Evolutionary conservation across 129 eudicot genomes (phyloP).

Genomic region (Cynara cardunculus): DNA sequence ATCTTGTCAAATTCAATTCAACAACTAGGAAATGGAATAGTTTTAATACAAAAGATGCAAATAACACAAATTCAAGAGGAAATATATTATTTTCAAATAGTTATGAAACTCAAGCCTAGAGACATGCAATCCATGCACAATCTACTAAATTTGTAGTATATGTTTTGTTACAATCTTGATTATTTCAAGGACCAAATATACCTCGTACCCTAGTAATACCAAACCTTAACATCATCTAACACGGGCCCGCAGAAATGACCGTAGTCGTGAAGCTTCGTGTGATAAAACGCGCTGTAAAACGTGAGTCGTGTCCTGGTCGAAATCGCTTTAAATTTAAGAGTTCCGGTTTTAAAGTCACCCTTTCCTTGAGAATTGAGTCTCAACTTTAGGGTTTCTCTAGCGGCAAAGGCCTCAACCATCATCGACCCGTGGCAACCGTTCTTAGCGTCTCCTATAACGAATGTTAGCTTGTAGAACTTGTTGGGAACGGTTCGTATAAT

Average conservation of each 20-base stretch:
- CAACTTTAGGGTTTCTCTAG: slow-evolving; percentile 37
- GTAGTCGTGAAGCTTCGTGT: slow-evolving; percentile 40
- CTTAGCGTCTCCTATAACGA: slow-evolving; percentile 53
- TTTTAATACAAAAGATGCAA: not conserved
- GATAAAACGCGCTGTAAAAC: slow-evolving; percentile 50
- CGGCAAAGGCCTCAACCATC: slow-evolving; percentile 71
- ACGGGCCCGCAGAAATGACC: slow-evolving; percentile 57
- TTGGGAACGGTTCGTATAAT: slow-evolving; percentile 41
- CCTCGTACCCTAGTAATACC: slow-evolving; percentile 23
- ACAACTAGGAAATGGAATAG: not conserved
- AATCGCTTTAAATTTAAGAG: slow-evolving; percentile 39
- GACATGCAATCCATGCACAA: not conserved
- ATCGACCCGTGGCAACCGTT: slow-evolving; percentile 60
- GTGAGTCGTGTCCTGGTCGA: slow-evolving; percentile 50
- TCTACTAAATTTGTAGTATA: not conserved
- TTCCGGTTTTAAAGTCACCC: slow-evolving; percentile 33
- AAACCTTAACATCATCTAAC: slow-evolving; percentile 50
- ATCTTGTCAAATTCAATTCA: no score
- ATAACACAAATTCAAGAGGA: not conserved
- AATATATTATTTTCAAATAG: slow-evolving; percentile 2
- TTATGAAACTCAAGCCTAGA: not conserved
- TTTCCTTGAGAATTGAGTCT: slow-evolving; percentile 33
- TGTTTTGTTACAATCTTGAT: not conserved
- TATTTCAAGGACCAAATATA: not conserved
- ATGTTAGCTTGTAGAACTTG: slow-evolving; percentile 40